phyloP scores from a whole-genome alignment of 202 grass and related monocot species.

The Panicum virgatum region DNA sequence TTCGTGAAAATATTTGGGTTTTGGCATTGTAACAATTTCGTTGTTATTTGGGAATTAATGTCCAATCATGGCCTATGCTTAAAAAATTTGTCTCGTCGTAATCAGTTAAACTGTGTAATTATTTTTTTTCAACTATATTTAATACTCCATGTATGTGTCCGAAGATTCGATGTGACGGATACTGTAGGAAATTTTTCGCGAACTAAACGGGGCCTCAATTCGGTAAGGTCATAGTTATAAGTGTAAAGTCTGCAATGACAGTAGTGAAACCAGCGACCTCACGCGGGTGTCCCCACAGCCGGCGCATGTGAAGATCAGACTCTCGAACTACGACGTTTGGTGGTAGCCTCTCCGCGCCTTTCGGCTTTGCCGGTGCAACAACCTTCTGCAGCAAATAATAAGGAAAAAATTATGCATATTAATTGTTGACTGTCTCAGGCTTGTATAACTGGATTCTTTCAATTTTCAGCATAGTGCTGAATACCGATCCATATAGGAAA shows the following conservation, averaged over 20 bases:
- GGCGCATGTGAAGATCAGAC: conserved; percentile 46
- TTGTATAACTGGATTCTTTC: too few relatives aligned
- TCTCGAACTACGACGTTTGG: conserved; percentile 2
- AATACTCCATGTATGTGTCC: too few relatives aligned
- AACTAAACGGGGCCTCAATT: too few relatives aligned
- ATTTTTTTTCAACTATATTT: too few relatives aligned
- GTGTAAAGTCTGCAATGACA: not conserved
- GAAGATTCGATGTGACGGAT: too few relatives aligned
- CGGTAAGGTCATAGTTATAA: not conserved
- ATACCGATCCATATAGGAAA: not conserved
- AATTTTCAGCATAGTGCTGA: not conserved
- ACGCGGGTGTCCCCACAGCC: conserved; percentile 59
- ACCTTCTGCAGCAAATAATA: not conserved
- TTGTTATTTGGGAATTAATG: too few relatives aligned
- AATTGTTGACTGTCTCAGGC: not conserved
- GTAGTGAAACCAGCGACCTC: conserved; percentile 18
- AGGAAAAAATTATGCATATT: not conserved
- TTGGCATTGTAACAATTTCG: too few relatives aligned
- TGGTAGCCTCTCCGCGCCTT: conserved; percentile 52
- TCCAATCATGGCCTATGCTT: too few relatives aligned
- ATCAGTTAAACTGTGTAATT: too few relatives aligned
- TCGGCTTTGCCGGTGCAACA: not conserved
- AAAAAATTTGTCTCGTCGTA: too few relatives aligned
- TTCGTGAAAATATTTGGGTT: too few relatives aligned
- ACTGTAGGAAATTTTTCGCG: too few relatives aligned